Evolutionary conservation across 371 early-diverging fungal genomes (phyloP).

Genomic region (Mortierella sp.): DNA sequence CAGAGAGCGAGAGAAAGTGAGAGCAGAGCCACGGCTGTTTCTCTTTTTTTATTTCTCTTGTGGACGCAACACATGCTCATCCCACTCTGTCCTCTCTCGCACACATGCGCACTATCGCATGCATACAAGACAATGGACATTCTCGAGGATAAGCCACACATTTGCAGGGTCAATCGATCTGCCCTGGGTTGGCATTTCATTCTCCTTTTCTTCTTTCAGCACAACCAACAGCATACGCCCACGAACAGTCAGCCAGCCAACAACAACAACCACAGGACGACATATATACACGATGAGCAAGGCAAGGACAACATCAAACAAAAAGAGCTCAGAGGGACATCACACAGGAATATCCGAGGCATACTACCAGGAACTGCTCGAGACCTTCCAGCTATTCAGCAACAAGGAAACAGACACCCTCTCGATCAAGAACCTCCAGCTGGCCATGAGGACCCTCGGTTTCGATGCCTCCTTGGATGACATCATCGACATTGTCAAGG

Average conservation of each 20-base stretch:
- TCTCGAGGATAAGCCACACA: no score
- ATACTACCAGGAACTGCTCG: constrained; percentile 72
- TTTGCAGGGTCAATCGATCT: no score
- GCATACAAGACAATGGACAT: no score
- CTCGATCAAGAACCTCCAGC: constrained; percentile 69
- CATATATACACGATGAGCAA: not conserved
- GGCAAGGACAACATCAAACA: not conserved
- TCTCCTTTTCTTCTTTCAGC: no score
- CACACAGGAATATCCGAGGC: constrained; percentile 47
- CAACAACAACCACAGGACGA: not conserved
- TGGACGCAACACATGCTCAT: no score
- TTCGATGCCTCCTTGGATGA: constrained; percentile 76
- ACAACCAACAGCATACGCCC: no score
- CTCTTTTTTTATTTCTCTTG: no score
- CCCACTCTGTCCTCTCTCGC: no score
- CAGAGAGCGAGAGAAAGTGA: no score
- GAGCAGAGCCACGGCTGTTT: not conserved
- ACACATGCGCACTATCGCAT: no score
- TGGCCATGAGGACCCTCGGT: constrained; percentile 79
- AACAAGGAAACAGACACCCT: constrained; percentile 69
- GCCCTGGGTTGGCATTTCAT: no score
- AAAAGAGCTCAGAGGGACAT: not conserved
- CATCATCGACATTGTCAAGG: constrained; percentile 66
- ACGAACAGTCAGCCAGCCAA: not conserved
- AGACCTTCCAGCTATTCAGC: constrained; percentile 79